Conservation (phyloP, 176 grass and related monocot species). For the Miscanthus lutarioriparius region DNA sequence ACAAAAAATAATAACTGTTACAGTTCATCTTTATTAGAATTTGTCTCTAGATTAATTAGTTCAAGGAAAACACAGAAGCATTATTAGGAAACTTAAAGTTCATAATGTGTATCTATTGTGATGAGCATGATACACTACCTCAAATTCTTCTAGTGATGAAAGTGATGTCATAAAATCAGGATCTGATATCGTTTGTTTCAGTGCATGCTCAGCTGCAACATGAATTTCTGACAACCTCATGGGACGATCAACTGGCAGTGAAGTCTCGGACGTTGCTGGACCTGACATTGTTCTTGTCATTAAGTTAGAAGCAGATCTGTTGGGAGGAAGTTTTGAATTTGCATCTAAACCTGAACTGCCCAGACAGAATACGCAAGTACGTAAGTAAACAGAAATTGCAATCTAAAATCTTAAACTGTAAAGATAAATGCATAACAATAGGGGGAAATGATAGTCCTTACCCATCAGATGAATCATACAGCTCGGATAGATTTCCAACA, state of each 20-base stretch:
- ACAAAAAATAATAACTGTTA: conserved; percentile 19
- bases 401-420: conserved; percentile 14
- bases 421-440: conserved; percentile 21
- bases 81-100: neutral
- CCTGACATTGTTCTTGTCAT: conserved; percentile 86
- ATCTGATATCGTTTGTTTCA: conserved; percentile 86
- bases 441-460: conserved; percentile 45
- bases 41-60: conserved; percentile 15
- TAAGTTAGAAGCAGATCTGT: conserved; percentile 50
- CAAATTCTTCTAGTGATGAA: conserved; percentile 86
- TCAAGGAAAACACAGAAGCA: neutral
- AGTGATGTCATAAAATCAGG: conserved; percentile 83
- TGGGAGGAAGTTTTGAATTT: conserved; percentile 62
- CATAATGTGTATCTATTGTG: conserved; percentile 11
- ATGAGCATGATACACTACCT: conserved; percentile 51
- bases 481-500: conserved; percentile 85
- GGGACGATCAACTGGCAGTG: conserved; percentile 68
- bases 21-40: neutral
- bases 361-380: conserved; percentile 37
- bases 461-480: conserved; percentile 79
- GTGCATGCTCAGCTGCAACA: conserved; percentile 93
- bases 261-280: conserved; percentile 70
- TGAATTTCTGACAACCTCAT: conserved; percentile 98
- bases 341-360: conserved; percentile 86
- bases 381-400: conserved; percentile 40